Base-by-base conservation (phyloP, 768 basidiomycete species). In the Leccinum variicolor region DNA sequence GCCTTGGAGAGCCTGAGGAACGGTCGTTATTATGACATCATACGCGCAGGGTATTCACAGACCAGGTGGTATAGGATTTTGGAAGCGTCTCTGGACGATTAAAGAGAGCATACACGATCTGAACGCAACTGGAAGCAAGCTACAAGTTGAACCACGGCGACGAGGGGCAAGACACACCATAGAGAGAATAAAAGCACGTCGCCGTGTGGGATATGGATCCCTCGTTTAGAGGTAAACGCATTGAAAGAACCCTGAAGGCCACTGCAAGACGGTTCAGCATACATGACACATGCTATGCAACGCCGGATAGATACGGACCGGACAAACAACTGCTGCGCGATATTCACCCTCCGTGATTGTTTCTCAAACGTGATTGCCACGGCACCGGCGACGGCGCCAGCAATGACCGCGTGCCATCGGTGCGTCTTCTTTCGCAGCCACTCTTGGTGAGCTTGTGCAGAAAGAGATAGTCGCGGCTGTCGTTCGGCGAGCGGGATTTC, bases 241-340 rank as follows among this genome's bases (percentile, higher is more conserved):
- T 95, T 96, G 69, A 90, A 96, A 1, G 87, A 84, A 2, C 92
- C 94, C 71, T 98, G 95, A 7, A 98, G 76, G 3, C 95, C 94
- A 49, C 94, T 92, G 54, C 25, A 29, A 54, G 33, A 33, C 19
- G 21, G n/a, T 50, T 64, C 25, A 62, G 17, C 19, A 53, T 39
- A 23, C n/a, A 4, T 36, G 19, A 29, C 50, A 33, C 17, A 49
- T 29, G 25, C 15, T 6, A 6, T 29, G 21, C 53, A 7, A 56
- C 1, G 5, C 39, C 3, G 10, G 26, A 8, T 8, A 6, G 56
- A n/a, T 13, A 52, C 51, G 28, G 6, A 67, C 92, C 93, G 84
- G 52, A 96, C 93, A 73, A 96, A 92, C 64, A 94, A 68, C 72
- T 95, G 94, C 65, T 95, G 92, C 0, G 89, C 89, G 60, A 94